Evolutionary conservation across 2,329 filamentous ascomycete species (phyloP).

Genomic region (Endothia cerciana): DNA sequence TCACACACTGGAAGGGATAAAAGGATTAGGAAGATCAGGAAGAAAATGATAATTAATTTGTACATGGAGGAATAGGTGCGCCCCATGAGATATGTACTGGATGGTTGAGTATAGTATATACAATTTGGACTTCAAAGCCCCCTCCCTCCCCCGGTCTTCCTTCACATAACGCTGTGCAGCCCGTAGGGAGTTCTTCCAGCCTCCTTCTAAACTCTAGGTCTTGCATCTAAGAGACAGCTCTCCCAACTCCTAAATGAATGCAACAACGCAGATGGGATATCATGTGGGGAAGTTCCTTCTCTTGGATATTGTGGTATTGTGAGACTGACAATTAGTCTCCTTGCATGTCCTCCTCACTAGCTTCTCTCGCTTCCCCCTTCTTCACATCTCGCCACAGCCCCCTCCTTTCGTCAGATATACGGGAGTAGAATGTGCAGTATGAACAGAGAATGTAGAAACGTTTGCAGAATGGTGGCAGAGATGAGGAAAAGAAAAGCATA

Average conservation of each 20-base stretch:
- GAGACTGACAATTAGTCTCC: background rate
- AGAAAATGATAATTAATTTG: background rate
- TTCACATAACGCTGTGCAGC: too few species aligned
- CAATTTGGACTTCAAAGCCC: background rate
- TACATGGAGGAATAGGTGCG: background rate
- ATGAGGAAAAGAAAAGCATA: background rate
- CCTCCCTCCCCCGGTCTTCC: background rate
- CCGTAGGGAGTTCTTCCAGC: too few species aligned
- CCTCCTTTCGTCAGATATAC: background rate
- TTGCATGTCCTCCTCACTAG: background rate
- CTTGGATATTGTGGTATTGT: background rate
- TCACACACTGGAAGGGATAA: too few species aligned
- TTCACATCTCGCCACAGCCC: background rate
- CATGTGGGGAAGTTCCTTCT: conserved; percentile 6
- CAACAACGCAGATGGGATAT: conserved; percentile 13
- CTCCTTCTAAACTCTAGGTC: background rate
- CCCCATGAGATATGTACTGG: background rate
- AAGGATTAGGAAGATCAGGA: too few species aligned
- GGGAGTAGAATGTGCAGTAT: conserved; percentile 21
- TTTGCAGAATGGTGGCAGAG: background rate
- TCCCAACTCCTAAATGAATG: conserved; percentile 11
- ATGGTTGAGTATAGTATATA: background rate
- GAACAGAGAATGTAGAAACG: conserved; percentile 19
- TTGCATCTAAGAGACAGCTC: background rate
- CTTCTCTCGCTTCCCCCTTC: background rate